Base-by-base conservation (phyloP, 2,329 filamentous ascomycete species). In the Fusarium citri region DNA sequence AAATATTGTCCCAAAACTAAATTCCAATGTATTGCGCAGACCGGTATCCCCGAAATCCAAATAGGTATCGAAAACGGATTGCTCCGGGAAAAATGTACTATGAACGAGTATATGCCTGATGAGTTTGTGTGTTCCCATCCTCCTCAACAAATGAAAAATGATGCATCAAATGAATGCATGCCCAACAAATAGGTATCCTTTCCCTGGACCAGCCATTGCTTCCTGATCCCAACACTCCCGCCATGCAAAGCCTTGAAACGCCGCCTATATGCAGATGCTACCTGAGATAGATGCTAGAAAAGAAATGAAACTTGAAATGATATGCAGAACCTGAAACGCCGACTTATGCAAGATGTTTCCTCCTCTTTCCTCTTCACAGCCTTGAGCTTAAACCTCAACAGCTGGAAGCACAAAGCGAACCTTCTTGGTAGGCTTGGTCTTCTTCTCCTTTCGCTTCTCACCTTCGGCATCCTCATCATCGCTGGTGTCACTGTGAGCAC, bases 321-420 rank as follows among this genome's bases (percentile, higher is more conserved):
- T 67, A 53, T 42, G 47, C 22, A 25, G 48, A 34, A 34, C 55
- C 65, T 54, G 34, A 72, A 72, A 72, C 61, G 43, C 71, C 75
- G 43, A 55, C 50, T 65, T 59, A 79, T 77, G 74, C 73, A 74
- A 50, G 23, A 45, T 48, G 47, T 42, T 28, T 25, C 28, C 48
- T 45, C 31, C 23, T 37, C 42, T 18, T 18, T 37, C 10, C 18
- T 37, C 34, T 37, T 37, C 34, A 2, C 34, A 37, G 34, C 34
- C 34, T 37, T 37, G 34, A 12, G 34, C 23, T 73, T 49, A 64
- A 51, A 73, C 74, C 74, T 84, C 80, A 77, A 77, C 76, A 16
- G 76, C 79, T 28, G 86, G 85, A 55, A 88, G 80, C 59, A 86
- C 77, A 69, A 88, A 88, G 61, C 86, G 81, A 57, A 88, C 86